A percentile compares a stretch with the other conserved stretches of the same genome.
These are phyloP conservation scores for Abrus pulchellus DNA, from an alignment of 306 rosid genomes.

Conservation along the genomic window DNA sequence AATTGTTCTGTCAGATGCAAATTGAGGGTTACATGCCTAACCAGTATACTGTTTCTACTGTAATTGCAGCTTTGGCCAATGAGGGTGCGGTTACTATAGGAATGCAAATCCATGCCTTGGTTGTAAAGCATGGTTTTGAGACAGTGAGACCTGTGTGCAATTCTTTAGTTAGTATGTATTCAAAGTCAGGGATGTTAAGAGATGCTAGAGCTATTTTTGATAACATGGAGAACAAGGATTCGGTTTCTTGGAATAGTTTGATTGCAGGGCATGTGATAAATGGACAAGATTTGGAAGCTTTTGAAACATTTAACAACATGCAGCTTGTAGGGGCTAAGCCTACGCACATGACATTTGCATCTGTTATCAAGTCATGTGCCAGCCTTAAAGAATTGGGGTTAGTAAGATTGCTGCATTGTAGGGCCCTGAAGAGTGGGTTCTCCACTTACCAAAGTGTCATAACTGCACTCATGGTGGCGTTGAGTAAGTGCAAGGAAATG, in stretches of 20 bases:
- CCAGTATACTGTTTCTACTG: conserved; percentile 61
- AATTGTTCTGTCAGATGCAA: conserved; percentile 65
- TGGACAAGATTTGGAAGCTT: conserved; percentile 68
- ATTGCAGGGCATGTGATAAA: conserved; percentile 71
- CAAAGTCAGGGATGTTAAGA: conserved; percentile 66
- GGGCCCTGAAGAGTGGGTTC: conserved; percentile 69
- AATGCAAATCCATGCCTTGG: conserved; percentile 69
- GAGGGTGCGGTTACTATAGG: conserved; percentile 61
- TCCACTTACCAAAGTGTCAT: conserved; percentile 57
- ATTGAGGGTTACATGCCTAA: conserved; percentile 67
- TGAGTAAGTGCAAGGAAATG: conserved; percentile 71
- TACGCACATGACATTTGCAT: conserved; percentile 64
- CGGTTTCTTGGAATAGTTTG: conserved; percentile 85
- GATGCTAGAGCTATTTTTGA: conserved; percentile 74
- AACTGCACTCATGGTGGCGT: conserved; percentile 78
- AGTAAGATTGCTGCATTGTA: conserved; percentile 68
- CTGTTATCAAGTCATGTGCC: conserved; percentile 72
- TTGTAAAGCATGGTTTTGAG: conserved; percentile 75
- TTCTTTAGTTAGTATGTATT: conserved; percentile 74
- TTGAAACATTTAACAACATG: conserved; percentile 69
- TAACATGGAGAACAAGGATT: conserved; percentile 61
- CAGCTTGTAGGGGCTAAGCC: conserved; percentile 64
- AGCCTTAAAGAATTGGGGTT: conserved; percentile 61
- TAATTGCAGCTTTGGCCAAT: conserved; percentile 72
- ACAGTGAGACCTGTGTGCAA: conserved; percentile 60